Evolutionary conservation across 139 green algal species (phyloP), one percentile per base, ranked within the genome.

Genomic region (Micractinium conductrix): DNA sequence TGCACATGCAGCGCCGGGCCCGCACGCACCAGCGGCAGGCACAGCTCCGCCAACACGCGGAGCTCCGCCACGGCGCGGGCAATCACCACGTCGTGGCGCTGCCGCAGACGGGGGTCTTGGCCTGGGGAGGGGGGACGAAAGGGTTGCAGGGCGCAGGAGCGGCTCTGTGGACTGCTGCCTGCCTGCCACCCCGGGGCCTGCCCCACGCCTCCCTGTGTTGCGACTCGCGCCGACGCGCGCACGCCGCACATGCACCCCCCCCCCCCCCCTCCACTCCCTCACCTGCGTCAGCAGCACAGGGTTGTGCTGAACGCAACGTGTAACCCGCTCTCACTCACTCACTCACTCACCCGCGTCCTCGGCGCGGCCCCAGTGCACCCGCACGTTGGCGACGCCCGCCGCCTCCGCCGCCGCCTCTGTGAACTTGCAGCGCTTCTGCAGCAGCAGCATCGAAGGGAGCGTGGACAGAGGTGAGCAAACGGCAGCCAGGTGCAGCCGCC

Each of bases 1-100:
- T n/a, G n/a, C n/a, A n/a, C n/a, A n/a, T n/a, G n/a, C n/a, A n/a
- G n/a, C n/a, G n/a, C n/a, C n/a, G n/a, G n/a, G n/a, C n/a, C n/a
- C n/a, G n/a, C n/a, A n/a, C 87, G 87, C 69, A 98, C 93, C 48
- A 98, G 93, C 4, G 96, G 96, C 75, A 98, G 85, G 90, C 96
- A 99, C 55, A 98, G 92, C 90, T 99, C 96, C 21, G 92, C 90
- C 45, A 98, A 89, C 48, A 97, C 88, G 0, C 91, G 78, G 75
- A 95, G 79, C 44, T 96, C 92, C n/a, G 95, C 96, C 14, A 99
- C 96, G 1, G 96, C 96, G 1, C 96, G 87, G 28, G 96, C 95
- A 7, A 97, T 90, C 2, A 91, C 95, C 12, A 98, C 19, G 79
- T 97, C 89, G 82, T 93, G 92, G 0, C 45, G 55, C 88, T 98